A percentile compares a stretch with the other conserved stretches of the same genome.
phyloP scores from a whole-genome alignment of 139 green algal species.

The Tetradesmus obliquus region DNA sequence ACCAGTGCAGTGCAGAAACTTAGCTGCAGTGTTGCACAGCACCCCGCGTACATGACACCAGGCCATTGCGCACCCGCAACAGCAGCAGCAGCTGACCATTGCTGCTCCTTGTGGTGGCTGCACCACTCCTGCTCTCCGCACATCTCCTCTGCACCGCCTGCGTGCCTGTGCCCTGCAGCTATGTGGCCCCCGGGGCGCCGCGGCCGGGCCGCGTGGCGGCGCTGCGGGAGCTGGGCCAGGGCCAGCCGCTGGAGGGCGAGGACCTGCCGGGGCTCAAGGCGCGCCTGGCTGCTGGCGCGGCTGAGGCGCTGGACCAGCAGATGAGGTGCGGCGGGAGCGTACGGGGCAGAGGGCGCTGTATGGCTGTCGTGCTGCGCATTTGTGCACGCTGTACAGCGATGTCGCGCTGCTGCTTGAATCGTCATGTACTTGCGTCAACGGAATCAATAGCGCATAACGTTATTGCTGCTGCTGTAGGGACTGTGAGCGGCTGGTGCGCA shows the following conservation, averaged over 20 bases:
- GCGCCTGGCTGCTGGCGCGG: constrained; percentile 32
- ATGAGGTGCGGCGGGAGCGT: not conserved
- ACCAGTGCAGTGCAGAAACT: too few species aligned
- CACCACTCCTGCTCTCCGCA: too few species aligned
- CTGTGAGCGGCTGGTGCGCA: constrained; percentile 23
- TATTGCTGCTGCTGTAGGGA: constrained; percentile 31
- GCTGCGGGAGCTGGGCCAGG: constrained; percentile 16
- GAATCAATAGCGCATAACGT: too few species aligned
- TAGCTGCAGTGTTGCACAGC: too few species aligned
- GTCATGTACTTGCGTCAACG: too few species aligned
- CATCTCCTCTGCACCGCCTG: too few species aligned
- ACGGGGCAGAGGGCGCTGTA: not conserved
- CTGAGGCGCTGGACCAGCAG: constrained; percentile 38
- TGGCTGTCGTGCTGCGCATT: not conserved
- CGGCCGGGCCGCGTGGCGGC: not conserved
- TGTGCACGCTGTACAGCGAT: too few species aligned
- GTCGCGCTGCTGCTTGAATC: too few species aligned
- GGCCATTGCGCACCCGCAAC: not conserved
- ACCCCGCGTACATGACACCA: not conserved
- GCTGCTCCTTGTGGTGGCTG: too few species aligned
- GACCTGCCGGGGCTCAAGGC: constrained; percentile 21
- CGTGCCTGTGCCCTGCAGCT: not conserved
- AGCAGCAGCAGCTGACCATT: not conserved
- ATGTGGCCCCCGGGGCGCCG: not conserved
- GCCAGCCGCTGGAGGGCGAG: constrained; percentile 21